These are phyloP conservation scores for Sarocladium brachiariae DNA, from an alignment of 2,329 filamentous ascomycete species.

Conservation along the genomic window DNA sequence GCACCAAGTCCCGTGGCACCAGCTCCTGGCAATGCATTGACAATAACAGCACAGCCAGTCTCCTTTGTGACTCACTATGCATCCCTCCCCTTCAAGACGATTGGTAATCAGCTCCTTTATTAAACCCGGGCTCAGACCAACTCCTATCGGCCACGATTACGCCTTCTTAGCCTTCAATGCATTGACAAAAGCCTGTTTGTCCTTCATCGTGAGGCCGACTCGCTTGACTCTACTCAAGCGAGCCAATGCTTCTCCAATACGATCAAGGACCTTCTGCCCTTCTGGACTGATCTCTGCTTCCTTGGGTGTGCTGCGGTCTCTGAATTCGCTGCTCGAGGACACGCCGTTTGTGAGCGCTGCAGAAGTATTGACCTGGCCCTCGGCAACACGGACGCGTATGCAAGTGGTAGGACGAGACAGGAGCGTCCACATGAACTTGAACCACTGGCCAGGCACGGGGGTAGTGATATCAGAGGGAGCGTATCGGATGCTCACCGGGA, in stretches of 20 bases:
- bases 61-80: not conserved
- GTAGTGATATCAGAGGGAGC: constrained; percentile 86
- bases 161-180: constrained; percentile 46
- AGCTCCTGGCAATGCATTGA: constrained; percentile 9
- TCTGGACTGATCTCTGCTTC: constrained; percentile 36
- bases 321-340: constrained; percentile 21
- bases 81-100: no score
- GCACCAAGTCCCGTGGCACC: not conserved
- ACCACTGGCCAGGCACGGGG: constrained; percentile 68
- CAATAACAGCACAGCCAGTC: not conserved
- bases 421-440: constrained; percentile 76
- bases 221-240: constrained; percentile 80
- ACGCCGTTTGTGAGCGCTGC: constrained; percentile 29
- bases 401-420: constrained; percentile 80
- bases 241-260: constrained; percentile 79
- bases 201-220: constrained; percentile 73
- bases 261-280: constrained; percentile 68
- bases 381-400: constrained; percentile 85
- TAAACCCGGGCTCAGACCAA: no score
- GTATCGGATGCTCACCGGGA: constrained; percentile 86
- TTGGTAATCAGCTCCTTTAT: no score
- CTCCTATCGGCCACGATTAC: constrained; percentile 17
- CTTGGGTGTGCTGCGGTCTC: constrained; percentile 18
- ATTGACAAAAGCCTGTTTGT: constrained; percentile 77
- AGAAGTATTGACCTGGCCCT: constrained; percentile 54